Evolutionary conservation across 805 yeast genomes (phyloP).

Genomic region (Zygotorulaspora florentina): DNA sequence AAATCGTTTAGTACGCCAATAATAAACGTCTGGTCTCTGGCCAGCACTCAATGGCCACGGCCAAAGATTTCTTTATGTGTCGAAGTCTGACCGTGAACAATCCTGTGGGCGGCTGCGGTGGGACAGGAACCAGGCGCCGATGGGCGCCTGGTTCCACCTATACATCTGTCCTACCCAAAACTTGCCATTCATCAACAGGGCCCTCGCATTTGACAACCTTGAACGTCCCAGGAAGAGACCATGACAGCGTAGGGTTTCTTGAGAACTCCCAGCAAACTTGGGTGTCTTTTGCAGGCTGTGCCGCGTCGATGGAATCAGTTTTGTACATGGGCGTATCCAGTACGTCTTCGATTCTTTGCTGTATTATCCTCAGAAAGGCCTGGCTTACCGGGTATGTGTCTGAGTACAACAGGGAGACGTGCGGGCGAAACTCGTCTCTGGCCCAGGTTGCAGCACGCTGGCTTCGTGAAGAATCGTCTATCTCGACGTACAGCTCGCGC

Average conservation of each 20-base stretch:
- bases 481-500: conserved; percentile 49
- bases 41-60: too few species aligned
- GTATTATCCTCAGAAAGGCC: conserved; percentile 59
- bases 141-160: conserved; percentile 8
- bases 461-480: conserved; percentile 33
- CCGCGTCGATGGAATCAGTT: conserved; percentile 6
- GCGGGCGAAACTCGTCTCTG: conserved; percentile 58
- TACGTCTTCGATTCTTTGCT: conserved; percentile 61
- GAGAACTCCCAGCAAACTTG: conserved; percentile 26
- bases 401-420: conserved; percentile 66
- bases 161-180: conserved; percentile 46
- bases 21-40: too few species aligned
- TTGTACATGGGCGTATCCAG: conserved; percentile 40
- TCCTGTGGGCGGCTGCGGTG: neutral
- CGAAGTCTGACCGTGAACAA: neutral
- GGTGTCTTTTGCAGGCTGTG: conserved; percentile 6
- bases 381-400: conserved; percentile 60
- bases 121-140: neutral
- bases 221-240: conserved; percentile 64
- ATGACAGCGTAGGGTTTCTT: conserved; percentile 32
- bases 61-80: neutral
- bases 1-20: too few species aligned
- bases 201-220: conserved; percentile 69
- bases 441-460: conserved; percentile 56
- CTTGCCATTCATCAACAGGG: conserved; percentile 64